Evolutionary conservation across 2,329 filamentous ascomycete genomes (phyloP).

Genomic region (Teratosphaeria viscida): DNA sequence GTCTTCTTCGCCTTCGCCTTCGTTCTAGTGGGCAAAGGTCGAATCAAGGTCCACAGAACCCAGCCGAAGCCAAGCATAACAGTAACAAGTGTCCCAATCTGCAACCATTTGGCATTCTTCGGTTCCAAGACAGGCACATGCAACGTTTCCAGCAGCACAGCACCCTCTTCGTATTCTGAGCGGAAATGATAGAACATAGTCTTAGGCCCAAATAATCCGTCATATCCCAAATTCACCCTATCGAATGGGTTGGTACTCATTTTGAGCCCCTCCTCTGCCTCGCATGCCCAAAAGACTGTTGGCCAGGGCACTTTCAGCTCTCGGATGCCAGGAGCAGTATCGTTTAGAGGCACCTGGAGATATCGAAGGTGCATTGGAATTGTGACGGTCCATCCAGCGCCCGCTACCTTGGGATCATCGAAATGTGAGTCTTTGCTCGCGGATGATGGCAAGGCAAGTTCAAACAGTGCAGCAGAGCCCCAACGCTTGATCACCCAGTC

Average conservation of each 20-base stretch:
- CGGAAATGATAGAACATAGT: conserved; percentile 72
- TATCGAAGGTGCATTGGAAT: conserved; percentile 84
- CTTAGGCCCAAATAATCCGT: conserved; percentile 61
- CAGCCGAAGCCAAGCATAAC: conserved; percentile 36
- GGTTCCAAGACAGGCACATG: conserved; percentile 34
- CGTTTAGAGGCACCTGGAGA: conserved; percentile 43
- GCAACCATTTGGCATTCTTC: conserved; percentile 29
- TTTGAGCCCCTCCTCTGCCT: conserved; percentile 51
- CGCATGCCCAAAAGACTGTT: conserved; percentile 82
- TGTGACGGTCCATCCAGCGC: conserved; percentile 48
- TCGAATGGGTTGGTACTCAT: conserved; percentile 78
- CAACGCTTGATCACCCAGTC: conserved; percentile 66
- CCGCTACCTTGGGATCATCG: not conserved
- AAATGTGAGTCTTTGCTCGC: not conserved
- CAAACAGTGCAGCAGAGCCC: conserved; percentile 69
- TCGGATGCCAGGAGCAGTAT: conserved; percentile 17
- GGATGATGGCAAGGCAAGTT: conserved; percentile 43
- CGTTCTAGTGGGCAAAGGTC: not conserved
- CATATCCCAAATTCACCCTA: conserved; percentile 72
- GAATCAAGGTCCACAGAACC: conserved; percentile 32
- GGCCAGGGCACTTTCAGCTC: conserved; percentile 59
- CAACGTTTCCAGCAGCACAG: conserved; percentile 22
- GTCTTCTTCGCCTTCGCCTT: not conserved
- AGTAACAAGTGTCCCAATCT: conserved; percentile 32
- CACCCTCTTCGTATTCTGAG: conserved; percentile 13